Base-by-base conservation (phyloP, 2,329 filamentous ascomycete species). In the Samsoniella hepiali region DNA sequence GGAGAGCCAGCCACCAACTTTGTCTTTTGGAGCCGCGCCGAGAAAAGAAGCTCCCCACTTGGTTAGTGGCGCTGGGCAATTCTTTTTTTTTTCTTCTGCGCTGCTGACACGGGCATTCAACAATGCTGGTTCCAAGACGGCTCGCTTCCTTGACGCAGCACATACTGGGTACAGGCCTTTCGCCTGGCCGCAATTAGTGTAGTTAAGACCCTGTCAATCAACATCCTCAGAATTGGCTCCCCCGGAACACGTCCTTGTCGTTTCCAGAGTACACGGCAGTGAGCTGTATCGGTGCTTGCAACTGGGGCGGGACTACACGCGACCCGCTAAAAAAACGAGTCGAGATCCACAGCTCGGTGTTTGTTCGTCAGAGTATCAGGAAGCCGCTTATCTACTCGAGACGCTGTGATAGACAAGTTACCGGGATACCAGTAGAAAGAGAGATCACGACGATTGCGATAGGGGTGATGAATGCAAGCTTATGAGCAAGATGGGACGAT, bases 331-430 rank as follows among this genome's bases (percentile, higher is more conserved):
- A 51, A 51, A 50, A 51, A 42, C 40, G 15, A 63, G 44, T 5
- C 6, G 13, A 58, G 31, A 34, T 53, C 60, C 51, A 63, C 60
- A 57, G 53, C 44, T 57, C 40, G 60, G 60, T 34, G 53, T 31
- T 15, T 42, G 27, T 10, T 27, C 31, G 40, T 40, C 5, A 50
- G 38, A 60, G n/a, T 50, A 32, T 17, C 38, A 44, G 42, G 22
- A 22, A 22, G 22, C 22, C 22, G 22, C 51, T 63, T 63, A 57
- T 56, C 60, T 36, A 29, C 22, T 22, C 22, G 22, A 22, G 22
- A 22, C 32, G n/a, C 32, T 38, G n/a, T 55, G 51, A 57, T 62
- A 51, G 53, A 57, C 38, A 53, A 55, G 58, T 55, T 40, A 40
- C 22, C 22, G 42, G 50, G 56, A 10, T 7, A 22, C 22, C 22